A percentile compares a stretch with the other conserved stretches of the same genome.
Conservation (phyloP, 2,329 filamentous ascomycete species). For the Aspergillus unguis region DNA sequence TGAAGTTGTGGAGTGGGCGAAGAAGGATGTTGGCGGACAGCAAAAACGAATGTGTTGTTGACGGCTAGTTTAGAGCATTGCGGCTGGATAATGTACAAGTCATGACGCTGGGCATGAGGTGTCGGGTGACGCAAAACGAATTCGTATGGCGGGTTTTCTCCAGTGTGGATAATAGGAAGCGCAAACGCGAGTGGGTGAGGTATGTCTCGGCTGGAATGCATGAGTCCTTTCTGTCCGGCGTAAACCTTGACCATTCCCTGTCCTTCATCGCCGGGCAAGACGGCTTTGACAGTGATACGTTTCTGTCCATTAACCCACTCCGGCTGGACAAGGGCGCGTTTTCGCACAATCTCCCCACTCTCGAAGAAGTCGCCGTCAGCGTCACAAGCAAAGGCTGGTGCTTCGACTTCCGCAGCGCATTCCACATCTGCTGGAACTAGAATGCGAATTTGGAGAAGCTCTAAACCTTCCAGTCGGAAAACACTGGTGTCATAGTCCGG, state of each 20-base stretch:
- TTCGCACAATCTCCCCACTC: constrained; percentile 79
- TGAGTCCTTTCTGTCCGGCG: constrained; percentile 87
- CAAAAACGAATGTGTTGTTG: constrained; percentile 98
- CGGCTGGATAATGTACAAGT: constrained; percentile 94
- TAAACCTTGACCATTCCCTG: constrained; percentile 86
- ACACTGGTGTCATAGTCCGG: constrained; percentile 88
- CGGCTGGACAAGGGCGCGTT: constrained; percentile 82
- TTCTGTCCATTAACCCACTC: constrained; percentile 88
- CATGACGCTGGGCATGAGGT: constrained; percentile 93
- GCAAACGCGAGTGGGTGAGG: constrained; percentile 87
- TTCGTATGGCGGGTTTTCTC: constrained; percentile 90
- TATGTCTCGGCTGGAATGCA: constrained; percentile 97
- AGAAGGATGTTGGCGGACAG: constrained; percentile 86
- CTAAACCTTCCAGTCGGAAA: constrained; percentile 80
- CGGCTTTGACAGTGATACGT: constrained; percentile 86
- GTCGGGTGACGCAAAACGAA: constrained; percentile 93
- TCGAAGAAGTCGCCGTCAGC: constrained; percentile 90
- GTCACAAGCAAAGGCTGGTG: constrained; percentile 74
- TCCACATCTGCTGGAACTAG: constrained; percentile 87
- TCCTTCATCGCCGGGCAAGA: constrained; percentile 88
- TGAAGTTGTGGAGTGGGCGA: constrained; percentile 46
- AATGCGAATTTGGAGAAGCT: constrained; percentile 87
- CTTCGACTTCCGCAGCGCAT: constrained; percentile 87
- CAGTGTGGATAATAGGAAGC: constrained; percentile 83
- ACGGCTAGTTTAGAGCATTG: constrained; percentile 84